A percentile compares a stretch with the other conserved stretches of the same genome.
These are phyloP conservation scores for Cronartium quercuum DNA, from an alignment of 1,284 basidiomycete genomes.

Conservation along the genomic window DNA sequence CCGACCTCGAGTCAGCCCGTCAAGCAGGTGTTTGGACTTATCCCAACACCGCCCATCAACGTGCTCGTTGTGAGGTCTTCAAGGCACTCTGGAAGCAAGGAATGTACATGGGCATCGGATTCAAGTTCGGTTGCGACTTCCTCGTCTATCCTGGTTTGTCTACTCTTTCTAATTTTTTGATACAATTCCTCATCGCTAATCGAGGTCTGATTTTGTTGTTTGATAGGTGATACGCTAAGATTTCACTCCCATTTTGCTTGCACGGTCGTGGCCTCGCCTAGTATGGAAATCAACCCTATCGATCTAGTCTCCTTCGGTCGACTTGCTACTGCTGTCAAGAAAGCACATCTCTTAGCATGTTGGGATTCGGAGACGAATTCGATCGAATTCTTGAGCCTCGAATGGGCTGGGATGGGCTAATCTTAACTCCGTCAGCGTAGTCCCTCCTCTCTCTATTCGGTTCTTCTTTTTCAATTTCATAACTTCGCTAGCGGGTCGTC, in stretches of 20 bases:
- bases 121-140: conserved; percentile 93
- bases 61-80: conserved; percentile 71
- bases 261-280: conserved; percentile 65
- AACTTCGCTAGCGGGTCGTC: neutral
- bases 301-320: conserved; percentile 92
- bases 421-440: neutral
- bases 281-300: conserved; percentile 65
- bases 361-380: conserved; percentile 21
- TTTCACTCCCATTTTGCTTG: conserved; percentile 96
- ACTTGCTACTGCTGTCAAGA: conserved; percentile 94
- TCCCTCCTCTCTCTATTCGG: neutral
- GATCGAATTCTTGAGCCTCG: conserved; percentile 26
- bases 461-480: neutral
- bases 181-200: neutral
- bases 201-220: neutral
- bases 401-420: conserved; percentile 39
- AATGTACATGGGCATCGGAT: conserved; percentile 75
- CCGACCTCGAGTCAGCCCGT: conserved; percentile 60
- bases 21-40: conserved; percentile 69
- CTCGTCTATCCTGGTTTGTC: conserved; percentile 84
- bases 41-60: conserved; percentile 61
- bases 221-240: conserved; percentile 78
- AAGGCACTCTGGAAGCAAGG: conserved; percentile 70
- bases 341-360: conserved; percentile 82
- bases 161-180: neutral